A percentile compares a stretch with the other conserved stretches of the same genome.
These are phyloP conservation scores for Cyclocybe cylindracea DNA, from an alignment of 768 basidiomycete genomes.

Conservation along the genomic window DNA sequence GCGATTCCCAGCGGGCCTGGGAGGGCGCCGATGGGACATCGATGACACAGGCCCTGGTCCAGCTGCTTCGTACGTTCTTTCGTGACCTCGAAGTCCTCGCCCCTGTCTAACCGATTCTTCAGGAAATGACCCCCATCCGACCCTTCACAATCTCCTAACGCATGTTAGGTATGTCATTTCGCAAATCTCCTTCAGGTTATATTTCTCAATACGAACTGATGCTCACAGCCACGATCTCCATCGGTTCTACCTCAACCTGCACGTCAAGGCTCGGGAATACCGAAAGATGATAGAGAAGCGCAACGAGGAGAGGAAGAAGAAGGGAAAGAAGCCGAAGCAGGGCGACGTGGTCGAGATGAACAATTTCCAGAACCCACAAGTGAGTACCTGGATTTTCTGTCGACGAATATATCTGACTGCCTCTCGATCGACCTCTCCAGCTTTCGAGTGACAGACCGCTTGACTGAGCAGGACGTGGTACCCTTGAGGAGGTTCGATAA, in stretches of 20 bases:
- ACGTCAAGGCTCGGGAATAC: slow-evolving; percentile 21
- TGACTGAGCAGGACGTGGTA: no score
- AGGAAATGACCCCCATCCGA: slow-evolving; percentile 21
- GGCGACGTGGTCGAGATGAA: slow-evolving; percentile 8
- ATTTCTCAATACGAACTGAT: neutral
- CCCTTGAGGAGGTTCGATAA: no score
- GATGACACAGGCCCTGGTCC: slow-evolving; percentile 32
- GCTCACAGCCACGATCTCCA: slow-evolving; percentile 32
- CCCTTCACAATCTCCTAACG: slow-evolving; percentile 25
- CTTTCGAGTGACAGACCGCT: no score
- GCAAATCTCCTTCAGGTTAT: neutral
- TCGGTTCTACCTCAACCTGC: slow-evolving; percentile 25
- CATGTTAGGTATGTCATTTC: slow-evolving; percentile 24
- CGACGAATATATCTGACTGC: no score
- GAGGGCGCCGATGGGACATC: slow-evolving; percentile 32
- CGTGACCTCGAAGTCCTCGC: neutral
- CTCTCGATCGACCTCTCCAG: no score
- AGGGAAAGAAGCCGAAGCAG: neutral
- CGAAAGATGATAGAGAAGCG: slow-evolving; percentile 17
- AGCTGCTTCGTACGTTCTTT: slow-evolving; percentile 9
- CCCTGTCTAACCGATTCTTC: slow-evolving; percentile 14
- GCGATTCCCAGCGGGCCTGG: slow-evolving; percentile 38
- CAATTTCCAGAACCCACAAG: slow-evolving; percentile 19
- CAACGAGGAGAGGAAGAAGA: slow-evolving; percentile 12
- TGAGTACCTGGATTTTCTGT: neutral